phyloP scores from a whole-genome alignment of 83 land plant genomes.

The Larix sibirica region DNA sequence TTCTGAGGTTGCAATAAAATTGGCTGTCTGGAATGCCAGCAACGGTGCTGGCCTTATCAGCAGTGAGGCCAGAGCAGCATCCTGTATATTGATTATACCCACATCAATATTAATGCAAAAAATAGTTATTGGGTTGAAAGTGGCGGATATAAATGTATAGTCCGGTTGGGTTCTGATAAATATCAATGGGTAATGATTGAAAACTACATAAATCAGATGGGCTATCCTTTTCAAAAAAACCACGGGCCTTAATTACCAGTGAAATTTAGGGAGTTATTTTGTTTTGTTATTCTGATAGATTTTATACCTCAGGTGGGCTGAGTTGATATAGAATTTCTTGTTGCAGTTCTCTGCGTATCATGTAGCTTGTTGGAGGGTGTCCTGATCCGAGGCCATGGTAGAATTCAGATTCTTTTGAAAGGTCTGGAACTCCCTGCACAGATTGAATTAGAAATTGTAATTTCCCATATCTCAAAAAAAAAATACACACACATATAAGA shows the following conservation, averaged over 20 bases:
- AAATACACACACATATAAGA: no score
- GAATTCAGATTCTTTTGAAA: constrained; percentile 23
- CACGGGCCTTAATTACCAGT: no score
- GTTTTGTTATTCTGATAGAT: neutral
- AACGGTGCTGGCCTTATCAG: constrained; percentile 10
- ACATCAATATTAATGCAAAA: no score
- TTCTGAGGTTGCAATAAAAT: neutral
- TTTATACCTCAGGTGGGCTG: constrained; percentile 18
- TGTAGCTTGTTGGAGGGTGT: constrained; percentile 38
- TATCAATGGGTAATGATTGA: neutral
- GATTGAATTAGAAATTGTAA: no score
- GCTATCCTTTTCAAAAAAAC: no score
- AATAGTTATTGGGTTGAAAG: no score
- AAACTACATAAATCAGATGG: neutral
- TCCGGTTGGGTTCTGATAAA: neutral
- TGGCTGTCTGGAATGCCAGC: neutral
- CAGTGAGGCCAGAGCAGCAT: constrained; percentile 16
- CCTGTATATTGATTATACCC: constrained; percentile 1
- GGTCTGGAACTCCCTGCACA: constrained; percentile 43
- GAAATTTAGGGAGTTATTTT: neutral
- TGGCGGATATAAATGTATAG: neutral
- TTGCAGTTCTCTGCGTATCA: constrained; percentile 29
- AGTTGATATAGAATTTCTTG: constrained; percentile 29
- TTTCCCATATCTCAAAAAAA: no score
- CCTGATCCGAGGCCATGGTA: constrained; percentile 41